Evolutionary conservation across 352 stramenopile species (phyloP), one percentile per base, ranked within the genome.

Genomic region (Albugo laibachii): DNA sequence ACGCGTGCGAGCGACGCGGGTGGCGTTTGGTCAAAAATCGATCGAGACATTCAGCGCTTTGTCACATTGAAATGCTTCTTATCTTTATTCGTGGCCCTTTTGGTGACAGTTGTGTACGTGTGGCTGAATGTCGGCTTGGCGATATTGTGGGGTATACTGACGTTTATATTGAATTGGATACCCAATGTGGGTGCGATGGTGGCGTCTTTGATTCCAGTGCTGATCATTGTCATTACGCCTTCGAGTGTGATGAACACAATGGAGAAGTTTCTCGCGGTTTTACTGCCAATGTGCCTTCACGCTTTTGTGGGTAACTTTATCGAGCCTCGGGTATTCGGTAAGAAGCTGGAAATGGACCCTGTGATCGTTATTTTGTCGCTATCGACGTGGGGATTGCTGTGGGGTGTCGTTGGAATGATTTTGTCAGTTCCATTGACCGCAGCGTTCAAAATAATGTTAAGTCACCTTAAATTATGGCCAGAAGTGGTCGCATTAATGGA

Each of bases 241-340:
- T 63, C 62, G n/a, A 60, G 83, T 24, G 42, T 92, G 18, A 92
- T 92, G 78, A 88, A 83, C 54, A 69, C 75, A 15, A 88, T 92
- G 75, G 75, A 92, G 50, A 92, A 92, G 57, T 84, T 92, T 56
- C 47, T 92, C 18, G 78, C 78, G 8, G 81, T 92, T 55, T 54
- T 68, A 24, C 52, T 92, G 47, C 78, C 78, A 11, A 88, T 86
- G 73, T 84, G 68, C 49, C 87, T 92, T 54, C 78, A 92, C 64
- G 82, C 83, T 66, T 88, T 92, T 52, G 74, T 88, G 14, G 78
- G 78, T 31, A 92, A 88, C 55, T 92, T 92, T 43, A 80, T 92
- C 42, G 78, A 92, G 51, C 78, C 78, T 14, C 85, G 84, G 44
- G 76, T 92, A 12, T 86, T 92, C 51, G 78, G 78, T 15, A 64